Base-by-base conservation (phyloP, 1,284 basidiomycete species). In the Malassezia obtusa region DNA sequence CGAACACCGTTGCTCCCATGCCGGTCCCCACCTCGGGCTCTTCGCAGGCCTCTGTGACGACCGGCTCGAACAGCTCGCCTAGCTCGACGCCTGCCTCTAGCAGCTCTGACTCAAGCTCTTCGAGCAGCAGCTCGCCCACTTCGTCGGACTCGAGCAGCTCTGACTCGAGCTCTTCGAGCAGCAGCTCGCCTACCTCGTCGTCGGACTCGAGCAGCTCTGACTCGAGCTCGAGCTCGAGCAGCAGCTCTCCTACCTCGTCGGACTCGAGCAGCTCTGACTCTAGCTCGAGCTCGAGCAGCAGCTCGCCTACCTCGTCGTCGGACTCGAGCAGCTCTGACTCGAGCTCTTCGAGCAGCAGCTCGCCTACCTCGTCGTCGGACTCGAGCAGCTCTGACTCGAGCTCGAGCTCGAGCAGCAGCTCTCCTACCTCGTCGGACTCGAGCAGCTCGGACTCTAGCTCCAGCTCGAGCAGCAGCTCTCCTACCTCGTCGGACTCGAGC, bases 401-500 rank as follows among this genome's bases (percentile, higher is more conserved):
- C 36, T n/a, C n/a, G n/a, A 38, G 22, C 19, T 38, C 36, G 11
- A 38, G 36, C 36, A 38, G 17, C 19, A 3, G 6, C 5, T 21
- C 36, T 6, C 9, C 17, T 10, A 5, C 36, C 5, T 38, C 22
- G 36, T 38, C 36, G 17, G 19, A 21, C 17, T 38, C 22, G 11
- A 38, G 36, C 36, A 19, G 8, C 8, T 38, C 36, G 4, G 5
- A 19, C 8, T 38, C 36, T 7, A 21, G 19, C 5, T n/a, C 12
- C 17, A 38, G 36, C 36, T 38, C 36, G 4, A 33, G 32, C 36
- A 38, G 22, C 19, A n/a, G n/a, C n/a, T 14, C 33, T 7, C 14
- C 33, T 36, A 8, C 9, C 22, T 38, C 36, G 36, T 38, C 36
- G 4, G 5, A 43, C 82, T 84, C 25, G 52, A 61, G 50, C 63